Percentiles rank a stretch among this genome's conserved stretches.
phyloP scores from a whole-genome alignment of 192 early-diverging fungal species.

The Mortierella antarctica region DNA sequence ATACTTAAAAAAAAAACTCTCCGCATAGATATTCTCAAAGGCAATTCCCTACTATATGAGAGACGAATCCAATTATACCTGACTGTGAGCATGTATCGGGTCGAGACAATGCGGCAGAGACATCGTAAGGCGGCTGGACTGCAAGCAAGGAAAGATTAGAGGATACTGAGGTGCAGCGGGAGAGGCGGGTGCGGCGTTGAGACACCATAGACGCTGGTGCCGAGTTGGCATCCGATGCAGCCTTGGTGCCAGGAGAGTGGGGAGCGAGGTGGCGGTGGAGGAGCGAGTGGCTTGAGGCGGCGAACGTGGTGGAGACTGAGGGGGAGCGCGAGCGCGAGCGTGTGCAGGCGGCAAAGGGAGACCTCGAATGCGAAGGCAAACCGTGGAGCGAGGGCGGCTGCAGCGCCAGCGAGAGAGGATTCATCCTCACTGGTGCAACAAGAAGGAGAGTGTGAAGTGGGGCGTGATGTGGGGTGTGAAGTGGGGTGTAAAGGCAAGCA shows the following conservation, averaged over 20 bases:
- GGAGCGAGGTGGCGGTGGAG: background rate
- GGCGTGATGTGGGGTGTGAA: background rate
- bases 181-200: too few species aligned
- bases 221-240: background rate
- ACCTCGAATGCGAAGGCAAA: background rate
- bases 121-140: too few species aligned
- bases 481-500: background rate
- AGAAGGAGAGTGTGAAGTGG: background rate
- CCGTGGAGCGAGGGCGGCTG: slow-evolving; percentile 6
- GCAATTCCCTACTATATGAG: too few species aligned
- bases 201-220: too few species aligned
- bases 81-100: too few species aligned
- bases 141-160: too few species aligned
- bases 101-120: too few species aligned
- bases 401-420: background rate
- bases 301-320: background rate
- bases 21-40: background rate
- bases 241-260: background rate
- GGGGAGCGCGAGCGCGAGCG: background rate
- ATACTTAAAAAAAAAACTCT: background rate
- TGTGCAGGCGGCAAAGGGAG: background rate
- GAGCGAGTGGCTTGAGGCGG: background rate
- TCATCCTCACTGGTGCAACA: background rate
- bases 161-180: too few species aligned
- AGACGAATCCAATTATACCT: too few species aligned